Evolutionary conservation across 2,329 filamentous ascomycete species (phyloP).

Genomic region (Xylariaceae sp.): DNA sequence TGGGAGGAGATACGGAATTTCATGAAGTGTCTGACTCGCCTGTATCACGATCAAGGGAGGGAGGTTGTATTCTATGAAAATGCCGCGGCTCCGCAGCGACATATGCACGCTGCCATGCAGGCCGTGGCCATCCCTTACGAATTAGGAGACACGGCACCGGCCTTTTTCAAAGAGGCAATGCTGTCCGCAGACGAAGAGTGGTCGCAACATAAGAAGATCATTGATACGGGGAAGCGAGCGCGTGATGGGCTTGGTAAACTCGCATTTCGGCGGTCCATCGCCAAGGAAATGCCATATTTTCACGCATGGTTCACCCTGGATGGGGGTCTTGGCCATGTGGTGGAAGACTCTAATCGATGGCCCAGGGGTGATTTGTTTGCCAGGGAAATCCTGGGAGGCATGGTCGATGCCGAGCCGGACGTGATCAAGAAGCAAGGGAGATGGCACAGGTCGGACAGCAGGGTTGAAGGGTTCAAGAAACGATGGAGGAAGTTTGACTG

Average conservation of each 20-base stretch:
- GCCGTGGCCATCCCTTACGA: conserved; percentile 85
- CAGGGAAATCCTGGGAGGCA: conserved; percentile 84
- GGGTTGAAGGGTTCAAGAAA: conserved; percentile 74
- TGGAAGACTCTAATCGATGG: conserved; percentile 82
- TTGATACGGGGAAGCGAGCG: conserved; percentile 70
- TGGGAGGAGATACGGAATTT: conserved; percentile 99
- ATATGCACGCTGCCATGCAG: conserved; percentile 77
- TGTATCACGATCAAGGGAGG: conserved; percentile 90
- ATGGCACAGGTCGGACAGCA: conserved; percentile 66
- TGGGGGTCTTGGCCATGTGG: conserved; percentile 84
- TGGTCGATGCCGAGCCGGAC: conserved; percentile 77
- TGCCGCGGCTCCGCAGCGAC: conserved; percentile 72
- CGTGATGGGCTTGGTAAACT: conserved; percentile 66
- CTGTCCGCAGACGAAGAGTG: conserved; percentile 85
- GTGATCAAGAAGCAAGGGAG: conserved; percentile 84
- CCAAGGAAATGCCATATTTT: conserved; percentile 98
- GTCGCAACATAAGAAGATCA: conserved; percentile 91
- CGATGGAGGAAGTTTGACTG: conserved; percentile 93
- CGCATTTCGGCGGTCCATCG: conserved; percentile 76
- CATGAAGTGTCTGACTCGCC: conserved; percentile 90
- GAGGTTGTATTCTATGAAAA: conserved; percentile 98
- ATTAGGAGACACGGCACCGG: conserved; percentile 84
- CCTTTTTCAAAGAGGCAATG: conserved; percentile 94
- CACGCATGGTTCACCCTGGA: conserved; percentile 94
- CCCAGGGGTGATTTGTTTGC: conserved; percentile 90